A percentile compares a stretch with the other conserved stretches of the same genome.
phyloP scores from a whole-genome alignment of 208 protist species.

The Herpetomonas muscarum region DNA sequence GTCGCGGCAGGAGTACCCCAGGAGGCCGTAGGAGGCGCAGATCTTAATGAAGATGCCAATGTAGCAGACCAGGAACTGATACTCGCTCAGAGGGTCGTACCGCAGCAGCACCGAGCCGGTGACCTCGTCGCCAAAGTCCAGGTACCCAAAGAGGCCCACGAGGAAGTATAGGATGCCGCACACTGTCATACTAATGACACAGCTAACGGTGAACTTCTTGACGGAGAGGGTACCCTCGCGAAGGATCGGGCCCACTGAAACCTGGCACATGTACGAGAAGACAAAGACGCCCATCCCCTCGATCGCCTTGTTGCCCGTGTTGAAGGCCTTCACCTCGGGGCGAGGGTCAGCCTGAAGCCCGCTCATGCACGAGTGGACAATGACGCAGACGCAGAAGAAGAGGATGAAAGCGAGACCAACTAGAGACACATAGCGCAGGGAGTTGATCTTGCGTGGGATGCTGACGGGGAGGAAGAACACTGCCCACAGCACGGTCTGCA shows the following conservation, averaged over 20 bases:
- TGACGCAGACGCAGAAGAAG: conserved; percentile 43
- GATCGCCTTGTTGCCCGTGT: conserved; percentile 25
- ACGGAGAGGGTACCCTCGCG: conserved; percentile 12
- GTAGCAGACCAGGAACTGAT: conserved; percentile 22
- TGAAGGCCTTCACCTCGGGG: conserved; percentile 24
- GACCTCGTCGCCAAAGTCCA: conserved; percentile 25
- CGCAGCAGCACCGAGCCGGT: conserved; percentile 20
- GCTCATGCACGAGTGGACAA: conserved; percentile 38
- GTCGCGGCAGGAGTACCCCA: conserved; percentile 35
- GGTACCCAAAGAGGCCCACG: conserved; percentile 24
- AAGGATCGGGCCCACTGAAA: conserved; percentile 32
- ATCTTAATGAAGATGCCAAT: conserved; percentile 54
- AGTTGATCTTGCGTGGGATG: conserved; percentile 62
- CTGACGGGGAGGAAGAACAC: conserved; percentile 61
- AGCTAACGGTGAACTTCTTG: conserved; percentile 17
- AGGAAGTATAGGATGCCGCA: conserved; percentile 21
- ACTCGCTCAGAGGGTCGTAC: conserved; percentile 27
- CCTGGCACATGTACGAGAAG: conserved; percentile 63
- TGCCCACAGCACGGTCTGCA: conserved; percentile 35
- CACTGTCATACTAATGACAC: conserved; percentile 16
- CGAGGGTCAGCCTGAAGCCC: conserved; percentile 23
- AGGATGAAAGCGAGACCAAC: conserved; percentile 48
- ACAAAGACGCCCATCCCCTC: conserved; percentile 43
- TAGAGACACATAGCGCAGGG: conserved; percentile 56
- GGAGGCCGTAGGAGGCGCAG: conserved; percentile 45